Base-by-base conservation (phyloP, 2,329 filamentous ascomycete genomes). In the Fusarium lyarnte region DNA sequence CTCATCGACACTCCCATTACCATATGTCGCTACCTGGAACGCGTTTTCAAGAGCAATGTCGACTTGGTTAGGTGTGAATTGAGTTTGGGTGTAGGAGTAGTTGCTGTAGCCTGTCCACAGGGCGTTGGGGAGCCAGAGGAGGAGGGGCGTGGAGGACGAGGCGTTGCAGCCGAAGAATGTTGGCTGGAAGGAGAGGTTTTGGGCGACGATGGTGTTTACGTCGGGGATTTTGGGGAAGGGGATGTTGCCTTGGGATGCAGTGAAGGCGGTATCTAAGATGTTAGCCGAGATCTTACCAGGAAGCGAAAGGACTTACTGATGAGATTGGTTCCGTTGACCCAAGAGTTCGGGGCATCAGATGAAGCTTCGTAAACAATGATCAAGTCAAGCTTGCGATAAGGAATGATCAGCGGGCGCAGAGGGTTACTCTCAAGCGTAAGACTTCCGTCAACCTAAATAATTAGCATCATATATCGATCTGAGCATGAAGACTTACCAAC, bases 11-110 rank as follows among this genome's bases (percentile, higher is more conserved):
- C 92, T 94, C 29, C 87, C 89, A 79, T 97, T 97, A 31, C 88
- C 94, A 83, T 91, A 91, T 0, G 94, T 97, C 2, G 89, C 94
- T 10, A 91, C 87, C 76, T 95, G 88, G 82, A 92, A 95, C 8
- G 93, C 94, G 81, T 97, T 97, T 0, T 77, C 76, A 19, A 76
- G 47, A 8, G 72, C 72, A 25, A 73, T 55, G 23, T 78, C 66
- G 6, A 79, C 64, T 61, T 79, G 73, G 4, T 69, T 58, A 2
- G 74, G 31, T 3, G 77, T 78, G 62, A 79, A 79, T 12, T 73
- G 70, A 3, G 63, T 43, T 7, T 77, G 67, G 0, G 42, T 58
- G 52, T 75, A 79, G 5, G 76, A 71, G 53, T 73, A 78, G 66
- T 79, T 79, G 58, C 64, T 67, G 51, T 79, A 79, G 4, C 66